Base-by-base conservation (phyloP, 768 basidiomycete genomes). In the Lentinula raphanica region DNA sequence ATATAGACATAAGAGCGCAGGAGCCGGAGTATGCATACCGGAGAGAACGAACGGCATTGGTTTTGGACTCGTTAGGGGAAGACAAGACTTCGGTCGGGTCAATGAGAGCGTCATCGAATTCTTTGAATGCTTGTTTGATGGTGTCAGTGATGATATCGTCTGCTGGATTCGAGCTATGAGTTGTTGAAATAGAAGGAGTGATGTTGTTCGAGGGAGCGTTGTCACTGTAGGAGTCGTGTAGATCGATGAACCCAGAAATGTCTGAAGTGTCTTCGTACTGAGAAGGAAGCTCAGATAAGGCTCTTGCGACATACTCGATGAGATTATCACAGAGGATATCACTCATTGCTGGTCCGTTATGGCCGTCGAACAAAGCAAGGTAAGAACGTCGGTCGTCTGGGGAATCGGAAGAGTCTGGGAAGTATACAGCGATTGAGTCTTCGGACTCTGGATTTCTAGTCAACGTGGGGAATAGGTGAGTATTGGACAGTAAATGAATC, bases 1-100 rank as follows among this genome's bases (percentile, higher is more conserved):
- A 82, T 57, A 81, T 68, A 3, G 73, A 71, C 28, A 82, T 65
- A 13, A 81, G 59, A 0, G 79, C 79, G 61, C 77, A 79, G 0
- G 77, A 74, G 9, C 78, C 78, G 1, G 74, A 56, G 23, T 70
- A 66, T 0, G 76, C 76, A 11, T 66, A 65, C 11, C 66, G 65
- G 7, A 79, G 71, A 11, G 73, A 28, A 0, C 63, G 58, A 19
- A 68, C 63, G 0, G 70, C 73, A 5, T 66, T 62, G 31, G 61
- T 57, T 39, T 64, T 67, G 3, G 73, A 69, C n/a, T n/a, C n/a
- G n/a, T n/a, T n/a, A 31, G 56, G 35, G 31, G 65, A 54, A 12
- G 66, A 50, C 48, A 73, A 60, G 13, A 67, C 71, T 17, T 51
- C 66, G 1, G 67, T 61, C 19, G 69, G 66, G n/a, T 73, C 64